phyloP scores from a whole-genome alignment of 306 rosid species.

The Dryas alaskensis region DNA sequence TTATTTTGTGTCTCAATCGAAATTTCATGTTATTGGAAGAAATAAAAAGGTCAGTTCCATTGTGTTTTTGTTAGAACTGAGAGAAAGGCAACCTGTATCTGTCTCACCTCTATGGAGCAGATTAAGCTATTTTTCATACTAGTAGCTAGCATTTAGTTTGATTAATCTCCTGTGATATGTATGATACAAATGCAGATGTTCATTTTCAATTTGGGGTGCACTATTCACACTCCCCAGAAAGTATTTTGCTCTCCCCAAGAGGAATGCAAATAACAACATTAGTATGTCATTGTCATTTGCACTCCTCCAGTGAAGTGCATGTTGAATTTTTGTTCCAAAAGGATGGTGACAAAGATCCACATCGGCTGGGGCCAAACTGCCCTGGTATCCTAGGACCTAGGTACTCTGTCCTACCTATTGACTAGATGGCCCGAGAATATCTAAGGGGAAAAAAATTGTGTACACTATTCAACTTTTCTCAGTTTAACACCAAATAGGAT shows the following conservation, averaged over 20 bases:
- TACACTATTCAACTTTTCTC: neutral
- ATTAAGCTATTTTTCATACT: neutral
- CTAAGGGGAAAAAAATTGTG: neutral
- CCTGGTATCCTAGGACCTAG: constrained; percentile 1
- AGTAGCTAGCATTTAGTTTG: neutral
- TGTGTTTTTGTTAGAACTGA: neutral
- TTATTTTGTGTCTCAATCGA: neutral
- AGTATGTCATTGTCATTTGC: too few relatives aligned
- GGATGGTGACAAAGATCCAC: neutral
- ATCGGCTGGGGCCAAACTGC: neutral
- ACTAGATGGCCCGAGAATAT: neutral
- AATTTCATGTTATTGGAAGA: constrained; percentile 16
- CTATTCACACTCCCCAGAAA: too few relatives aligned
- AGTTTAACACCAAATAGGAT: neutral
- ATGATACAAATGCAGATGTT: neutral
- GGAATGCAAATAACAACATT: too few relatives aligned
- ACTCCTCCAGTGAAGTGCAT: too few relatives aligned
- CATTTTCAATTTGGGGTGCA: too few relatives aligned
- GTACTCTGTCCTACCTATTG: neutral
- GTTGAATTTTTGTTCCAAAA: neutral
- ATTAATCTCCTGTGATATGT: neutral
- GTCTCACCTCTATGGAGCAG: neutral
- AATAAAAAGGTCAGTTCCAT: constrained; percentile 2
- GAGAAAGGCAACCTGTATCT: too few relatives aligned
- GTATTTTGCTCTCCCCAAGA: too few relatives aligned